Base-by-base conservation (phyloP, 2,329 filamentous ascomycete genomes). In the Trichoderma cornu-damae region DNA sequence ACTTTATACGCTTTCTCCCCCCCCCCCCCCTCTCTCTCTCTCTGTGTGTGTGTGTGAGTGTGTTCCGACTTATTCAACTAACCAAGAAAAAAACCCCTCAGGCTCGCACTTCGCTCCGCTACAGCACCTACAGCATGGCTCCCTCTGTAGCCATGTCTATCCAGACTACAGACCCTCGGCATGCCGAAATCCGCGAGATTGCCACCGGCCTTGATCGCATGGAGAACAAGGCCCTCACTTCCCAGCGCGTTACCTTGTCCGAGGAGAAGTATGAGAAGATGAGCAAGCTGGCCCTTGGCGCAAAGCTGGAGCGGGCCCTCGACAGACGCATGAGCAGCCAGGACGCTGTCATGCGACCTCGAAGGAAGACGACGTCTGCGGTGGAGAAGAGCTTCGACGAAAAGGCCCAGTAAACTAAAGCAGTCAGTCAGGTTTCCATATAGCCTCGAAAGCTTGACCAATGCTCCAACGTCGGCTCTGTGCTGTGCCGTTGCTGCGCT, bases 261-360 rank as follows among this genome's bases (percentile, higher is more conserved):
- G 83, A 87, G 61, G 85, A 93, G 73, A 95, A 96, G 79, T 84
- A 81, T 18, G 88, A 90, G 67, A 86, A 88, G 70, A 79, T 96
- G 73, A 86, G 85, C 77, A 95, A 95, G 76, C 81, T 96, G 59
- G 91, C 91, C 35, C 82, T 96, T 52, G 89, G 91, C 47, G 91
- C 91, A 60, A 96, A 96, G 76, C 83, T 96, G 38, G 91, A 96
- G 71, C 85, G 92, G 60, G 91, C 92, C 20, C 83, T 96, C 56
- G 87, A 87, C 64, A 82, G 91, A 63, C 84, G 92, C 67, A 94
- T 96, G 91, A 87, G 83, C 26, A 77, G 88, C 64, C 92, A 96
- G 73, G 92, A 96, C 67, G 92, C 92, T 63, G 86, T 89, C 72
- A 92, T 94, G 80, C 84, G 87, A 62, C 82, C 78, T 20, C 67